Conservation (phyloP, 73 alveolate species). For the Tetrahymena borealis region DNA sequence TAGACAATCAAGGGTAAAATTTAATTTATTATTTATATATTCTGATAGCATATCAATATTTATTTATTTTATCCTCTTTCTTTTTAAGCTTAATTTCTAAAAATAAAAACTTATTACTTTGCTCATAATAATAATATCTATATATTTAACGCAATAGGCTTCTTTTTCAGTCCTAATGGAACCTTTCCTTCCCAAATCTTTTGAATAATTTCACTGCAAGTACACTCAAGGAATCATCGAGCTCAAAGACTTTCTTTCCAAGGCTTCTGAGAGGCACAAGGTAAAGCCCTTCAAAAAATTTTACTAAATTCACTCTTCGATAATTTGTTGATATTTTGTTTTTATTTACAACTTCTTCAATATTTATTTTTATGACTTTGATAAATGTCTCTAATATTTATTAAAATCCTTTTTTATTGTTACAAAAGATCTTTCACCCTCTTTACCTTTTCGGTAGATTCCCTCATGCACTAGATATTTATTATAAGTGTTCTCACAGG, state of each 20-base stretch:
- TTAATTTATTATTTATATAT: neutral
- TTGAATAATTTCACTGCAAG: neutral
- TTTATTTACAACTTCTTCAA: neutral
- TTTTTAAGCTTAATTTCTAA: neutral
- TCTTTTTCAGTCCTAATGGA: neutral
- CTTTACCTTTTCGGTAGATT: neutral
- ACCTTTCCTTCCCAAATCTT: neutral
- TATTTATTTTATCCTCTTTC: neutral
- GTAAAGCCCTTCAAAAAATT: neutral
- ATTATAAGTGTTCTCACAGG: neutral
- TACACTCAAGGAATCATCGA: neutral
- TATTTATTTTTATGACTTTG: too few relatives aligned
- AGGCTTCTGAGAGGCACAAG: neutral
- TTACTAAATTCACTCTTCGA: neutral
- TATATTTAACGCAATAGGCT: too few relatives aligned
- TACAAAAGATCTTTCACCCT: neutral
- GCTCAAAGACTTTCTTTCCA: neutral
- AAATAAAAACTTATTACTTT: neutral
- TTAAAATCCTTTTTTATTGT: neutral
- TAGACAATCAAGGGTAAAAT: neutral
- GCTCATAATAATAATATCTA: too few relatives aligned
- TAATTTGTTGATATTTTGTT: neutral
- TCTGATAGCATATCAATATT: neutral
- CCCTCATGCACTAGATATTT: neutral
- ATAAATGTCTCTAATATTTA: too few relatives aligned